Evolutionary conservation across 371 early-diverging fungal genomes (phyloP), one percentile per base, ranked within the genome.

Genomic region (Rhizopus microsporus): DNA sequence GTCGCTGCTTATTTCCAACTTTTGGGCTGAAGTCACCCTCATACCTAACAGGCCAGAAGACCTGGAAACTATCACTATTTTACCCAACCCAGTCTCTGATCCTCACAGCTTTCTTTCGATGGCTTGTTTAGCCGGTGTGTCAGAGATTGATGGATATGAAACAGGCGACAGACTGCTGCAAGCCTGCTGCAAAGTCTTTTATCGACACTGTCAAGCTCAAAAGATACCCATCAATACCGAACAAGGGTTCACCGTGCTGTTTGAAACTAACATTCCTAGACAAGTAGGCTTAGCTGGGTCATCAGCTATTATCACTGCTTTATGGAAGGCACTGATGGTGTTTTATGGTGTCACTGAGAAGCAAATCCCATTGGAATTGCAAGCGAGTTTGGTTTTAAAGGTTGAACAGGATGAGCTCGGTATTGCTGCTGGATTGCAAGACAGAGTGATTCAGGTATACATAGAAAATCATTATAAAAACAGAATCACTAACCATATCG

Each of bases 201-300:
- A 64, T 37, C 46, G 58, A 1, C 63, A 82, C 51, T 85, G 85
- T 53, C 32, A 51, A 17, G 43, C 71, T n/a, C 55, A 80, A 7
- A 40, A 65, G 1, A 71, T 86, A 37, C 5, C 43, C 4, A 65
- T 85, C 7, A 52, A 69, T 44, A 68, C 69, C 4, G 59, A 30
- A 8, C 73, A 74, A 62, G 89, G 89, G 0, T 87, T 88, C 59
- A 52, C 56, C 4, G 60, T 85, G 30, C 39, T 73, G 44, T 82
- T 80, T 63, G 78, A 81, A 31, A 88, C 88, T 17, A 88, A 84
- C 55, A 82, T 89, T 39, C 87, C 89, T 23, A 75, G 85, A 46
- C 89, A 89, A 62, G 89, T 89, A n/a, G 89, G 89, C 0, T 68
- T 89, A 3, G 87, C 88, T 4, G 89, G 89, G 0, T 83, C 83